These are phyloP conservation scores for Leersia perrieri DNA, from an alignment of 176 grass and related monocot species.

Conservation along the genomic window DNA sequence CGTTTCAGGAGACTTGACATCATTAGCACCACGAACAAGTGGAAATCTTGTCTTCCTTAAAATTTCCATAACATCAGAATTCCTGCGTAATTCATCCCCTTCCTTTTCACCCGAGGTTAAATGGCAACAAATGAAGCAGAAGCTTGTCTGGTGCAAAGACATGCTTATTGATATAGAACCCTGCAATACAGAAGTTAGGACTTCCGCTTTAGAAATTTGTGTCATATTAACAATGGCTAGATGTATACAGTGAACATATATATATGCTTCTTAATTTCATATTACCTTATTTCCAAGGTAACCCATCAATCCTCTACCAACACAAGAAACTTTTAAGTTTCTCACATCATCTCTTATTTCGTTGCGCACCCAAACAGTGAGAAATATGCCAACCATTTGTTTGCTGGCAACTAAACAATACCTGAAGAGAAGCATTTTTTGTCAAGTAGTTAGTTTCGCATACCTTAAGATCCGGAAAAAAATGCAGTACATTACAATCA, in stretches of 20 bases:
- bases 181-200: conserved; percentile 31
- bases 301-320: conserved; percentile 91
- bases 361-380: conserved; percentile 71
- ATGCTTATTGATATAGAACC: conserved; percentile 94
- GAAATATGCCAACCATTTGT: conserved; percentile 96
- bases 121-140: conserved; percentile 86
- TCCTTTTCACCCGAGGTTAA: conserved; percentile 90
- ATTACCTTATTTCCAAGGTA: conserved; percentile 96
- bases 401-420: conserved; percentile 94
- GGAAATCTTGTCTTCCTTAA: conserved; percentile 84
- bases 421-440: conserved; percentile 39
- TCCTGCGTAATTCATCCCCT: conserved; percentile 81
- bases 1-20: conserved; percentile 69
- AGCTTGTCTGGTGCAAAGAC: conserved; percentile 86
- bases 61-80: conserved; percentile 80
- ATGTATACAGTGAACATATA: background rate
- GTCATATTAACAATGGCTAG: background rate
- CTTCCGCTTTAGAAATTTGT: conserved; percentile 17
- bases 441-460: conserved; percentile 10
- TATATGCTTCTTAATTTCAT: background rate
- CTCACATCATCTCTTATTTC: conserved; percentile 74
- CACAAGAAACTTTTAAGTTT: conserved; percentile 91
- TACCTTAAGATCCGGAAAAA: background rate
- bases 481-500: background rate
- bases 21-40: conserved; percentile 34